Evolutionary conservation across 768 basidiomycete species (phyloP).

Genomic region (Tricholoma matsutake): DNA sequence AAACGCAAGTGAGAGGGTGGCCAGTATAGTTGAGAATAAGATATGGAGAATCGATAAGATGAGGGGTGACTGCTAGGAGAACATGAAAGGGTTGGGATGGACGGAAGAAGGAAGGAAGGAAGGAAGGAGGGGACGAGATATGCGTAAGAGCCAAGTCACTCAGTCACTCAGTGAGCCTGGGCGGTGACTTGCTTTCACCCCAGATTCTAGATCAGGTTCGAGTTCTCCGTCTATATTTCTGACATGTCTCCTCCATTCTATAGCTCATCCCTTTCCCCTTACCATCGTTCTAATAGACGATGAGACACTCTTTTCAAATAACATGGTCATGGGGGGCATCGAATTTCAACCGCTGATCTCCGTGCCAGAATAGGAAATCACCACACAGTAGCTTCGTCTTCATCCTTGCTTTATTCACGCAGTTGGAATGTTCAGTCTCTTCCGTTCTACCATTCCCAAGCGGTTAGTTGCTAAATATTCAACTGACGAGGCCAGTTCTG

Average conservation of each 20-base stretch:
- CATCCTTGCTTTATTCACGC: not conserved
- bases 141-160: conserved; percentile 7
- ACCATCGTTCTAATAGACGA: not conserved
- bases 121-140: conserved; percentile 21
- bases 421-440: conserved; percentile 14
- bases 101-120: conserved; percentile 4
- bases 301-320: not conserved
- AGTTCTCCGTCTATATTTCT: not conserved
- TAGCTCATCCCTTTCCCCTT: not conserved
- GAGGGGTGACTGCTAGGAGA: conserved; percentile 19
- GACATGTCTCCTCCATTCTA: not conserved
- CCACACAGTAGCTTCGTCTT: not conserved
- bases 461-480: conserved; percentile 7
- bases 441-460: conserved; percentile 11
- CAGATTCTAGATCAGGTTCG: conserved; percentile 18
- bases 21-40: conserved; percentile 19
- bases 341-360: not conserved
- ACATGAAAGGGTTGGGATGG: conserved; percentile 27
- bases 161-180: not conserved
- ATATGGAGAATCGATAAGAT: conserved; percentile 11
- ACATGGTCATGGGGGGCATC: not conserved
- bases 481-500: not conserved
- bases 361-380: not conserved
- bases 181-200: conserved; percentile 1
- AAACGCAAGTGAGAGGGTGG: conserved; percentile 10